phyloP scores from a whole-genome alignment of 2,329 filamentous ascomycete species.

The Cladosporium austrohemisphaericum region DNA sequence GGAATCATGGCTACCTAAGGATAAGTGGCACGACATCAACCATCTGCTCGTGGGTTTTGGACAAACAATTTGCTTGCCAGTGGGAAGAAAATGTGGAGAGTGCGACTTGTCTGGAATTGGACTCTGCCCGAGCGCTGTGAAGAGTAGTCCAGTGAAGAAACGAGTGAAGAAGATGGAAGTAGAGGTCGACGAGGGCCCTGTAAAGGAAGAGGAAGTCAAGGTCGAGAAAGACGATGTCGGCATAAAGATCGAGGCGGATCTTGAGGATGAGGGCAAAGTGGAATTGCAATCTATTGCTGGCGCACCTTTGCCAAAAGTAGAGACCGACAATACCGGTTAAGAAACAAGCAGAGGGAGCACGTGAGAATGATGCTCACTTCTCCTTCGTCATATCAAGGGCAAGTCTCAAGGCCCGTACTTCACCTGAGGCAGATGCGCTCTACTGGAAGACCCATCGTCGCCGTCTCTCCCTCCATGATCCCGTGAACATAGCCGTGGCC shows the following conservation, averaged over 20 bases:
- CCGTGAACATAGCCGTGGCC: not conserved
- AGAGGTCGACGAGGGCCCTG: conserved; percentile 25
- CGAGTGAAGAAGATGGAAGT: conserved; percentile 42
- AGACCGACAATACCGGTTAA: not conserved
- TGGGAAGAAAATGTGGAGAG: conserved; percentile 76
- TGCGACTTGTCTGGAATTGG: conserved; percentile 75
- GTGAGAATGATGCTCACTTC: no score
- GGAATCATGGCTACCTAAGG: conserved; percentile 76
- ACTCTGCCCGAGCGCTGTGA: conserved; percentile 60
- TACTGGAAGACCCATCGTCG: not conserved
- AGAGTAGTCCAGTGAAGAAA: conserved; percentile 44
- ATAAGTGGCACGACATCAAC: conserved; percentile 91
- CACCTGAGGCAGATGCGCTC: not conserved
- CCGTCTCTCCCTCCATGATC: not conserved
- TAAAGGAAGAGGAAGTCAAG: conserved; percentile 21
- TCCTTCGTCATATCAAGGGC: no score
- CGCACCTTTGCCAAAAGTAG: not conserved
- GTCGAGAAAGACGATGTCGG: conserved; percentile 29
- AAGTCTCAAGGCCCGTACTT: no score
- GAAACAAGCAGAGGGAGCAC: not conserved
- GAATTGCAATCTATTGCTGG: conserved; percentile 17
- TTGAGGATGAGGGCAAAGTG: conserved; percentile 25
- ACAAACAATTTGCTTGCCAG: conserved; percentile 78
- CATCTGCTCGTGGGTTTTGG: conserved; percentile 82
- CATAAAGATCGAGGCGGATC: conserved; percentile 28